Conservation (phyloP, 805 yeast genomes). For the Ogataea methylovora region DNA sequence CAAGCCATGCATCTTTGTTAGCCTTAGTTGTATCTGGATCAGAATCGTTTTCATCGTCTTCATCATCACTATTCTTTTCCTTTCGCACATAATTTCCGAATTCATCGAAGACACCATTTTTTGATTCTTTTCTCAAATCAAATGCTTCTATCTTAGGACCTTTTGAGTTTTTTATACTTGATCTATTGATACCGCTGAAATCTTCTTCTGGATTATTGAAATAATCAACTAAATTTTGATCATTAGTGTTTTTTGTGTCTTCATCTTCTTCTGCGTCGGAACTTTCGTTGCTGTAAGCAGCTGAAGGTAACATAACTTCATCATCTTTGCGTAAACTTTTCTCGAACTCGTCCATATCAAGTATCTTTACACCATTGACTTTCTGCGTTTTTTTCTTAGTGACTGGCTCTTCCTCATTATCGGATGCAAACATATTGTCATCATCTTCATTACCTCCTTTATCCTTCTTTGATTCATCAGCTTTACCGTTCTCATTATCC, state of each 20-base stretch:
- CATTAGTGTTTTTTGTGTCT: neutral
- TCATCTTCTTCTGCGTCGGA: constrained; percentile 8
- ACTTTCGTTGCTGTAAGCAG: neutral
- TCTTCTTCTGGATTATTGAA: constrained; percentile 24
- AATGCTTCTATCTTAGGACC: constrained; percentile 55
- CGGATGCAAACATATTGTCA: constrained; percentile 37
- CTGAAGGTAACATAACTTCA: constrained; percentile 2
- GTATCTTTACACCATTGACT: constrained; percentile 14
- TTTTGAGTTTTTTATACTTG: constrained; percentile 6
- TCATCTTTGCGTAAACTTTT: constrained; percentile 11
- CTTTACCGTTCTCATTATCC: constrained; percentile 7
- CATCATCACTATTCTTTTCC: constrained; percentile 20
- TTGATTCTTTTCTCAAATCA: constrained; percentile 46
- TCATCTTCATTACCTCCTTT: constrained; percentile 18
- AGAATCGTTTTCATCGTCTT: constrained; percentile 5
- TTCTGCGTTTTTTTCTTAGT: constrained; percentile 5
- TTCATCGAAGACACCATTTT: constrained; percentile 53
- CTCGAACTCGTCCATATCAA: constrained; percentile 33
- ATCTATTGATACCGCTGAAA: constrained; percentile 3
- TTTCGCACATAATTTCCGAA: constrained; percentile 47
- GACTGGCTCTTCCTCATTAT: constrained; percentile 10
- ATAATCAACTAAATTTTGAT: constrained; percentile 12
- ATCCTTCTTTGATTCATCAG: constrained; percentile 14
- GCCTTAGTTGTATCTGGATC: constrained; percentile 18
- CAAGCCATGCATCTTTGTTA: constrained; percentile 29